phyloP scores from a whole-genome alignment of 2,329 filamentous ascomycete species.

The Fusarium subglutinans region DNA sequence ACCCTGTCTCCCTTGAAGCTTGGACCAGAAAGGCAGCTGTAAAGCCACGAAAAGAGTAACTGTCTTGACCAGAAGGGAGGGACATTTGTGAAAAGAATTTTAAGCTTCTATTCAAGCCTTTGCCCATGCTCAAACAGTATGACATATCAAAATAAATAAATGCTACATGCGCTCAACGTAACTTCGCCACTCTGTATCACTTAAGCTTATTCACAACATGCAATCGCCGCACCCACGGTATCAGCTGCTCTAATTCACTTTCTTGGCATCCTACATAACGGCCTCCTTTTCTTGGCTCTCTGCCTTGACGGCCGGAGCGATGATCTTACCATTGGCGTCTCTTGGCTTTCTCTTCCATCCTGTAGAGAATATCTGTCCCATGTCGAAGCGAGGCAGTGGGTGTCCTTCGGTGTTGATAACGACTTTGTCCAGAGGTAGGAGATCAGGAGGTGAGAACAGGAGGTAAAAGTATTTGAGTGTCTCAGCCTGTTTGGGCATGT shows the following conservation, averaged over 20 bases:
- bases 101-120: background rate
- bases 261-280: constrained; percentile 15
- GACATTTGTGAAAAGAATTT: background rate
- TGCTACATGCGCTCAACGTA: constrained; percentile 12
- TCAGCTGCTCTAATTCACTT: constrained; percentile 11
- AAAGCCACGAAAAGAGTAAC: constrained; percentile 9
- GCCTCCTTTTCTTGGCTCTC: constrained; percentile 19
- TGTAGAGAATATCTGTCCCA: constrained; percentile 79
- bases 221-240: background rate
- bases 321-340: constrained; percentile 55
- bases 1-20: constrained; percentile 7
- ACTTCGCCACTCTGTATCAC: constrained; percentile 3
- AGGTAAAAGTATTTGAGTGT: constrained; percentile 98
- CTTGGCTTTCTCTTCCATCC: constrained; percentile 81
- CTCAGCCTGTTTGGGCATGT: constrained; percentile 72
- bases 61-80: background rate
- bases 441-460: constrained; percentile 83
- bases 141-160: background rate
- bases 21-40: constrained; percentile 26
- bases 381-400: constrained; percentile 85
- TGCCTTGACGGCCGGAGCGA: constrained; percentile 30
- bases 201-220: constrained; percentile 10
- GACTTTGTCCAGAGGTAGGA: constrained; percentile 85
- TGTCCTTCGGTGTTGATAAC: constrained; percentile 98
- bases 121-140: background rate